A percentile compares a stretch with the other conserved stretches of the same genome.
phyloP scores from a whole-genome alignment of 2,329 filamentous ascomycete genomes.

The Trichoderma arundinaceum region DNA sequence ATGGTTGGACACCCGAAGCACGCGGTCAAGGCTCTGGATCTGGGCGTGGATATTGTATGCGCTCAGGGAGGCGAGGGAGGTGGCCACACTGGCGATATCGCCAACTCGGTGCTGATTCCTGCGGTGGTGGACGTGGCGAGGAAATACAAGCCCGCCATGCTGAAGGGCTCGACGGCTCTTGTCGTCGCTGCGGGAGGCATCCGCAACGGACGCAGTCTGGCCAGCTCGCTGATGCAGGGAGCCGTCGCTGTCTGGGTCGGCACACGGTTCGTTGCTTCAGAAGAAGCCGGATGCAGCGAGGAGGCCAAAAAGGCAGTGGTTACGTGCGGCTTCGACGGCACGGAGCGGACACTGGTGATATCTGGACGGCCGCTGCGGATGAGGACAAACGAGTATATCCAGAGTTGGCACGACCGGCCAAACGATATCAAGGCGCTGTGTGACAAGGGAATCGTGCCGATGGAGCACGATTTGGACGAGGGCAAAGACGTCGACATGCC shows the following conservation, averaged over 20 bases:
- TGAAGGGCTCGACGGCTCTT: slow-evolving; percentile 73
- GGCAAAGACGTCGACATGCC: slow-evolving; percentile 83
- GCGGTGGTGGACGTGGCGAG: slow-evolving; percentile 83
- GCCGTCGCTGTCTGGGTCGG: slow-evolving; percentile 93
- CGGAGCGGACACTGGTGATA: slow-evolving; percentile 80
- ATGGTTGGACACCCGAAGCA: slow-evolving; percentile 96
- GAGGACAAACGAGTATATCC: slow-evolving; percentile 82
- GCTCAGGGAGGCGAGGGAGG: slow-evolving; percentile 93
- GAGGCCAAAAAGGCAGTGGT: slow-evolving; percentile 87
- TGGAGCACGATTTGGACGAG: slow-evolving; percentile 82
- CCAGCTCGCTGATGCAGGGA: slow-evolving; percentile 83
- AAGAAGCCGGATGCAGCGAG: slow-evolving; percentile 79
- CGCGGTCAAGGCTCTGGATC: slow-evolving; percentile 83
- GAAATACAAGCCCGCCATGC: slow-evolving; percentile 69
- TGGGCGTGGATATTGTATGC: slow-evolving; percentile 89
- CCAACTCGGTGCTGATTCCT: slow-evolving; percentile 85
- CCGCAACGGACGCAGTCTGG: slow-evolving; percentile 79
- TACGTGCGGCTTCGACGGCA: slow-evolving; percentile 77
- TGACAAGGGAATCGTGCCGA: slow-evolving; percentile 76
- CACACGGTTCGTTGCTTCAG: slow-evolving; percentile 84
- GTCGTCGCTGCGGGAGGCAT: slow-evolving; percentile 92
- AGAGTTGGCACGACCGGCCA: slow-evolving; percentile 77
- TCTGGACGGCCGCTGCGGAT: slow-evolving; percentile 82
- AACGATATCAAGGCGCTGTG: slow-evolving; percentile 77
- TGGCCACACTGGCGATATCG: slow-evolving; percentile 88